Percentiles rank a stretch among this genome's conserved stretches.
These are phyloP conservation scores for Jatropha multifida DNA, from an alignment of 441 rosid species.

Conservation along the genomic window DNA sequence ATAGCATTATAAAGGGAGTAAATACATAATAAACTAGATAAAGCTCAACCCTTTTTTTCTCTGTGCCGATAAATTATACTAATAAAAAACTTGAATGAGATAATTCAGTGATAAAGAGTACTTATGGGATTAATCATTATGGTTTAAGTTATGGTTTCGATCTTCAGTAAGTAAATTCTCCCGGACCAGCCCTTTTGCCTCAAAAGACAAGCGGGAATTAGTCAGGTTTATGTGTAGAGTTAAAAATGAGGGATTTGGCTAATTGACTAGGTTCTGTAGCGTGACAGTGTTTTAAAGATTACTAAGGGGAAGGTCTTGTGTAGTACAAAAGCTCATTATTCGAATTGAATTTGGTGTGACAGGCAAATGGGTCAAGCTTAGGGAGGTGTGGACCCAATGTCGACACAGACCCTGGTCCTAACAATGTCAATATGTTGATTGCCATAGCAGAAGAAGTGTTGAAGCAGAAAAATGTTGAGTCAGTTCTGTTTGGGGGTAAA, in stretches of 20 bases:
- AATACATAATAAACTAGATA: background rate
- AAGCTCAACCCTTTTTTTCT: no score
- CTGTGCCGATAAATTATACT: no score
- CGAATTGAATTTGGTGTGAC: slow-evolving; percentile 30
- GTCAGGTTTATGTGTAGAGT: no score
- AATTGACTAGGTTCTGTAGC: slow-evolving; percentile 5
- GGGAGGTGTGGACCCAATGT: slow-evolving; percentile 63
- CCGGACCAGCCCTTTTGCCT: no score
- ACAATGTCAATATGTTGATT: slow-evolving; percentile 67
- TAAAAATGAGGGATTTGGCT: background rate
- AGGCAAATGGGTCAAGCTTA: slow-evolving; percentile 81
- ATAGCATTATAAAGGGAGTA: background rate
- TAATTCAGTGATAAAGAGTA: no score
- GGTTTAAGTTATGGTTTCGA: no score
- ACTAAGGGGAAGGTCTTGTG: background rate
- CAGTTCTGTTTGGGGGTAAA: slow-evolving; percentile 85
- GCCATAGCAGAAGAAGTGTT: slow-evolving; percentile 85
- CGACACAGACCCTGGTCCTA: slow-evolving; percentile 68
- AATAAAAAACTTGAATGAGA: no score
- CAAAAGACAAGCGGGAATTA: no score
- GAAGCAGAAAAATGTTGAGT: slow-evolving; percentile 92
- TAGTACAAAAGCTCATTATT: slow-evolving; percentile 4
- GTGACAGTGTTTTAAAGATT: slow-evolving; percentile 3
- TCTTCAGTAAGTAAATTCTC: no score
- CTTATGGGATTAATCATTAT: no score